Evolutionary conservation across 2,329 filamentous ascomycete species (phyloP), one percentile per base, ranked within the genome.

Genomic region (Conoideocrella luteorostrata): DNA sequence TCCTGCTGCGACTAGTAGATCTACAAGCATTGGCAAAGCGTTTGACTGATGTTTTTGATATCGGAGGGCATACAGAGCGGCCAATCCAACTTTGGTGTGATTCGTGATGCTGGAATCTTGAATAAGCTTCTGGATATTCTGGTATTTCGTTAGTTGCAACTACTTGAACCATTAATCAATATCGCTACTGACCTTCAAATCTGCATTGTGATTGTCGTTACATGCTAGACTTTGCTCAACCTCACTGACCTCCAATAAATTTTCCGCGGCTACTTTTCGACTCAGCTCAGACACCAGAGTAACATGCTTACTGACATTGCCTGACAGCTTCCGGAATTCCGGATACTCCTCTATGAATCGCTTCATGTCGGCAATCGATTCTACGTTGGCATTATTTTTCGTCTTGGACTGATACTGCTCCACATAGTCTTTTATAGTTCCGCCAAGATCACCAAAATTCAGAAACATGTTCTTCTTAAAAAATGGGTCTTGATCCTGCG

Each of bases 391-490:
- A 56, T 84, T 95, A 56, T 85, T 95, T 60, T 97, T 91, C n/a
- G 91, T 95, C 63, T 95, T 96, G 11, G 86, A 88, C 56, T 97
- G 93, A 59, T 97, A 98, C 60, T 97, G 93, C 60, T 95, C 90
- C 44, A 98, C 93, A 56, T 98, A 98, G 45, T 96, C 90, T 64
- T 97, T 97, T 60, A 96, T 95, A 54, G 94, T 96, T 32, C 91
- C 86, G 10, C 93, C 90, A 5, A 98, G 75, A 53, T 97, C 90
- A 43, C 91, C 90, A 63, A 97, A 98, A 61, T 97, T 97, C 56
- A 95, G 78, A 55, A 90, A 97, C 90, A 97, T 97, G 65, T 97
- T 97, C 70, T 96, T 96, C 66, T 77, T 96, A 71, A 98, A 98
- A 68, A 98, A 98, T 0, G 93, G 90, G 58, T 98, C 93, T 65